Evolutionary conservation across 2,329 filamentous ascomycete genomes (phyloP), one percentile per base, ranked within the genome.

Genomic region (Arthrobotrys sphaeroides): DNA sequence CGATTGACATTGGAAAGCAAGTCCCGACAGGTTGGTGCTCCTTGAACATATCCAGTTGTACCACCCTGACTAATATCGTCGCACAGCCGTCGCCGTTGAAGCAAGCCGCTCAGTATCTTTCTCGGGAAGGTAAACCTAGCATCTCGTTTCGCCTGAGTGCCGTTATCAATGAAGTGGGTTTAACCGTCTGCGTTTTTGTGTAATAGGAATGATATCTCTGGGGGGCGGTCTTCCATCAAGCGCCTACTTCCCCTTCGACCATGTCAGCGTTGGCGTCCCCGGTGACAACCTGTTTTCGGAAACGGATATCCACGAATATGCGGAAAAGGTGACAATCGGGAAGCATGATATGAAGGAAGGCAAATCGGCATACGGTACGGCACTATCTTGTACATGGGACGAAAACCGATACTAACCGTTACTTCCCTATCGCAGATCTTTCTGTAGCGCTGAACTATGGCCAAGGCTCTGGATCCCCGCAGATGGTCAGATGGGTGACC

Each of bases 361-460:
- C 18, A 89, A 86, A 76, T 87, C 87, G 43, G 83, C 85, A 24
- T 89, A 83, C 42, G 83, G 83, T 84, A 51, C 61, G 38, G n/a
- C 10, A 24, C 4, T 38, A n/a, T 24, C 18, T 38, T 38, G 31
- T 20, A 55, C 28, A 55, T 55, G 51, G 9, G 57, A 69, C 28
- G 55, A 65, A 38, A 60, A 66, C 20, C 26, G 60, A 22, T 26
- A 76, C 59, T 76, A 18, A 76, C 42, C 18, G 22, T 38, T 61
- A 24, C 31, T 31, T 16, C 31, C 36, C 33, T 31, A 42, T 51
- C 51, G 62, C 83, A 84, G 95, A 99, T 83, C 88, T 99, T 60
- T 89, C 91, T 49, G 92, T 96, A 77, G 91, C 91, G 0, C 89
- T 97, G 82, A 98, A 99, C 84, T 99, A 99, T 82, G 92, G 91